These are phyloP conservation scores for Cystobasidium onofrii DNA, from an alignment of 768 basidiomycete genomes.

Conservation along the genomic window DNA sequence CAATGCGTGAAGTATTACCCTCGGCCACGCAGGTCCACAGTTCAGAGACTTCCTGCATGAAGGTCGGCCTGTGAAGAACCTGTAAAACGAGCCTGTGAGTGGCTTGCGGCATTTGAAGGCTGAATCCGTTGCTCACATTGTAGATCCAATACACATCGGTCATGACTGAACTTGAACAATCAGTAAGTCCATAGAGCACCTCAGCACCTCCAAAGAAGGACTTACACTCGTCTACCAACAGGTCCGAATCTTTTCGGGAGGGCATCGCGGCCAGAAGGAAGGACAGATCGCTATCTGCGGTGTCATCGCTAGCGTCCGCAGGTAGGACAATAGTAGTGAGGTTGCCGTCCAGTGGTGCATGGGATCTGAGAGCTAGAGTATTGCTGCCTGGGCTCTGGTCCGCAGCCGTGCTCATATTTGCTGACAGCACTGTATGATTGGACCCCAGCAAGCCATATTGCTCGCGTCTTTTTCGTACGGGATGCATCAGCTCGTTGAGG, in stretches of 20 bases:
- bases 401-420: neutral
- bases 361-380: neutral
- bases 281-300: neutral
- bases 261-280: neutral
- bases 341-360: neutral
- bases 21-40: neutral
- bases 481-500: neutral
- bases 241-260: neutral
- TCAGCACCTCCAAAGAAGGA: neutral
- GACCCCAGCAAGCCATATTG: neutral
- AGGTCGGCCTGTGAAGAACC: neutral
- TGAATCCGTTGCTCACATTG: neutral
- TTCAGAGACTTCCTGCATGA: neutral
- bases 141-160: neutral
- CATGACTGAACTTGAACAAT: too few species aligned
- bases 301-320: neutral
- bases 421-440: neutral
- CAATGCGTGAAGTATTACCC: neutral
- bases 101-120: neutral
- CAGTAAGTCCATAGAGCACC: too few species aligned
- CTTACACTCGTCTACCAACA: neutral
- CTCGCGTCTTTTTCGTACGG: neutral
- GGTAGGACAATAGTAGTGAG: neutral
- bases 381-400: slow-evolving; percentile 1
- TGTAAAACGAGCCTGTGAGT: neutral